Conservation (phyloP, 352 stramenopile species). For the Phytophthora multivora region DNA sequence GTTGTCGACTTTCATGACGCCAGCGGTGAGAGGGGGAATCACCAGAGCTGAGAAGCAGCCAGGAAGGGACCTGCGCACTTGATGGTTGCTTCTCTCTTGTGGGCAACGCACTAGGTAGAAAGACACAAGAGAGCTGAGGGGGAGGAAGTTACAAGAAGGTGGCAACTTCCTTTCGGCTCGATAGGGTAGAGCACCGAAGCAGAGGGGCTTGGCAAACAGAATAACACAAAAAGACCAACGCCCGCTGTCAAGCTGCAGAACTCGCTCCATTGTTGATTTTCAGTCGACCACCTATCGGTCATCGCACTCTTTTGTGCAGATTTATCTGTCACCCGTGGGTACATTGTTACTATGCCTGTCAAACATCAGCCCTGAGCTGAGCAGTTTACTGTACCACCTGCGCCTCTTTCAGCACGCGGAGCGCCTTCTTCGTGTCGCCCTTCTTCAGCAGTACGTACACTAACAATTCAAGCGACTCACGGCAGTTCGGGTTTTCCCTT, state of each 20-base stretch:
- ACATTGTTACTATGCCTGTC: constrained; percentile 33
- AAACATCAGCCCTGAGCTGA: neutral
- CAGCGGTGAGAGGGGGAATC: constrained; percentile 8
- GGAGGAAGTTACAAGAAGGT: constrained; percentile 12
- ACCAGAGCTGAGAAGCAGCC: constrained; percentile 13
- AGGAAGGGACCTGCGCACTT: constrained; percentile 12
- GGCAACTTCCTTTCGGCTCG: constrained; percentile 21
- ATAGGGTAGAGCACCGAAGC: constrained; percentile 45
- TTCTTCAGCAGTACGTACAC: constrained; percentile 91
- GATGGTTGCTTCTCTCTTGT: constrained; percentile 13
- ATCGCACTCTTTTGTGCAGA: constrained; percentile 25
- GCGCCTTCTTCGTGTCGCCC: constrained; percentile 87
- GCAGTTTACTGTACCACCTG: constrained; percentile 64
- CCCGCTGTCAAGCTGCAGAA: constrained; percentile 23
- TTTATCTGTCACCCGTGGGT: constrained; percentile 15
- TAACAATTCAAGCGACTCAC: constrained; percentile 84
- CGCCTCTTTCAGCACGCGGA: constrained; percentile 87
- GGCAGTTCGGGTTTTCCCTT: constrained; percentile 79
- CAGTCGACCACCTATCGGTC: neutral
- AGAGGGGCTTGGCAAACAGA: constrained; percentile 26
- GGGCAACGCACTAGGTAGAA: constrained; percentile 35
- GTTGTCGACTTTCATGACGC: constrained; percentile 16
- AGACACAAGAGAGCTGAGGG: constrained; percentile 35
- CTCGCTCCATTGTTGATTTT: no score
- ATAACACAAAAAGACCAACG: constrained; percentile 26